These are phyloP conservation scores for Clarireedia paspali DNA, from an alignment of 2,329 filamentous ascomycete species.

Conservation along the genomic window DNA sequence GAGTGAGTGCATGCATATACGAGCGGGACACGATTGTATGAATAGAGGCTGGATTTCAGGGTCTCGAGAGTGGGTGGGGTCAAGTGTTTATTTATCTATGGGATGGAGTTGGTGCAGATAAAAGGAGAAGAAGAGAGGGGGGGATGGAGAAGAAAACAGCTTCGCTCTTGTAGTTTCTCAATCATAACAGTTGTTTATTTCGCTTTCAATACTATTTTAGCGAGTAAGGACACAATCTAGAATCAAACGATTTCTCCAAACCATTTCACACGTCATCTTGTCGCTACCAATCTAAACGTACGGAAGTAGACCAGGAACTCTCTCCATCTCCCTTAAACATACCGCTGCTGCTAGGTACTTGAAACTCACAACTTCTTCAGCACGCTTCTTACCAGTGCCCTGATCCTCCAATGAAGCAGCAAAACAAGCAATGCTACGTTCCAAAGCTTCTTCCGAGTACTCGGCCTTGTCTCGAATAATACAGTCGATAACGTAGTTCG, in stretches of 20 bases:
- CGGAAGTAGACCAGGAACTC: neutral
- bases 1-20: too few species aligned
- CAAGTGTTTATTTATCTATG: too few species aligned
- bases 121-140: too few species aligned
- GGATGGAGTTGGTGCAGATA: too few species aligned
- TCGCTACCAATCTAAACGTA: neutral
- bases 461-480: conserved; percentile 36
- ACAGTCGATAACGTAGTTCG: conserved; percentile 33
- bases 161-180: too few species aligned
- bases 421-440: conserved; percentile 43
- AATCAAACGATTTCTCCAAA: neutral
- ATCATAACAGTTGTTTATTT: too few species aligned
- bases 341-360: conserved; percentile 44
- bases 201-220: too few species aligned
- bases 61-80: too few species aligned
- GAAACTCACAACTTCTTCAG: conserved; percentile 39
- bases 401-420: conserved; percentile 33
- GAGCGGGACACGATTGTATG: too few species aligned
- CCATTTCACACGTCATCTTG: neutral
- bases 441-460: conserved; percentile 35
- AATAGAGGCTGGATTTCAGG: too few species aligned
- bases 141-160: too few species aligned
- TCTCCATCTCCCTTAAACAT: conserved; percentile 41
- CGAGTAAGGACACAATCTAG: too few species aligned
- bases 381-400: conserved; percentile 19